These are phyloP conservation scores for Candida sp. DNA, from an alignment of 1,139 yeast species.

Conservation along the genomic window DNA sequence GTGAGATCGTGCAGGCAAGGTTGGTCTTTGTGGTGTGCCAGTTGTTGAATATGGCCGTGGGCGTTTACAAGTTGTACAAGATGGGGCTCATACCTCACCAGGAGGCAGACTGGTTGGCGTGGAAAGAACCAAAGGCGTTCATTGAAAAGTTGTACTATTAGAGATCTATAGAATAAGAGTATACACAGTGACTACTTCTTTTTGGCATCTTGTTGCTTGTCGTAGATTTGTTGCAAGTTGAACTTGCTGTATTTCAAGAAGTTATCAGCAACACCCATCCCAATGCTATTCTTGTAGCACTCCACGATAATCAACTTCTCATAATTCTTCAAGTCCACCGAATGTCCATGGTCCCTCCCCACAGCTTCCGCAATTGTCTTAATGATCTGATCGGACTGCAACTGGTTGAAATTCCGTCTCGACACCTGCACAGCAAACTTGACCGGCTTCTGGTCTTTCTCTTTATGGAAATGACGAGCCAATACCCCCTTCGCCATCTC, in stretches of 20 bases:
- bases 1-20: slow-evolving; percentile 46
- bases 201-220: slow-evolving; percentile 30
- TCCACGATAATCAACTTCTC: slow-evolving; percentile 84
- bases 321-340: slow-evolving; percentile 79
- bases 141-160: slow-evolving; percentile 21
- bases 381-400: slow-evolving; percentile 73
- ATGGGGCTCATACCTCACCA: slow-evolving; percentile 95
- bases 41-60: slow-evolving; percentile 68
- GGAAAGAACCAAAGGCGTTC: slow-evolving; percentile 60
- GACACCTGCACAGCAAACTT: slow-evolving; percentile 86
- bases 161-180: neutral
- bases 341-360: slow-evolving; percentile 72
- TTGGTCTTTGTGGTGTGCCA: slow-evolving; percentile 59
- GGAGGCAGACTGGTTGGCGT: slow-evolving; percentile 90
- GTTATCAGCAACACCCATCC: slow-evolving; percentile 77
- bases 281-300: slow-evolving; percentile 83
- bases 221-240: slow-evolving; percentile 69
- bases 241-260: slow-evolving; percentile 59
- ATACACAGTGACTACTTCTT: neutral
- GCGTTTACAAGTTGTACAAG: slow-evolving; percentile 80
- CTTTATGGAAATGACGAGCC: slow-evolving; percentile 69
- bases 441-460: slow-evolving; percentile 47
- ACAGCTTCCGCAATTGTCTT: slow-evolving; percentile 72
- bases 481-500: slow-evolving; percentile 61
- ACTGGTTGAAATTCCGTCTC: slow-evolving; percentile 75